These are phyloP conservation scores for Emericellopsis terricola DNA, from an alignment of 495 filamentous ascomycete genomes.

Conservation along the genomic window DNA sequence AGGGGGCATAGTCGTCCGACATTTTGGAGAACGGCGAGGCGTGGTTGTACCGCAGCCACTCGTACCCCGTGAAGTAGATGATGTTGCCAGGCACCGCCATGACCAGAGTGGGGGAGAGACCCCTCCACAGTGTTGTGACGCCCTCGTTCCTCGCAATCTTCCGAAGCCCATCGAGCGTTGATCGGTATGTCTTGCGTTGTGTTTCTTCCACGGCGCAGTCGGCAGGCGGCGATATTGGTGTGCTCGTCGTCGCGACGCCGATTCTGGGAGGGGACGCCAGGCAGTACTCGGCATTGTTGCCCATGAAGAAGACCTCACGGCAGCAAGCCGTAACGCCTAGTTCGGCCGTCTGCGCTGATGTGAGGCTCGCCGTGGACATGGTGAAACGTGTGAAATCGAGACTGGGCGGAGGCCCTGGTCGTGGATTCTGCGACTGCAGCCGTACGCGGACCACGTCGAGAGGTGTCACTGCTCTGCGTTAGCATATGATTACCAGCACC, in stretches of 20 bases:
- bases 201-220: slow-evolving; percentile 82
- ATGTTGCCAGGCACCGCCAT: slow-evolving; percentile 95
- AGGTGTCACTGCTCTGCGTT: slow-evolving; percentile 54
- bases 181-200: slow-evolving; percentile 66
- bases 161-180: slow-evolving; percentile 76
- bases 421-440: slow-evolving; percentile 60
- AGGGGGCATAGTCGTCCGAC: slow-evolving; percentile 52
- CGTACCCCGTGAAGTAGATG: slow-evolving; percentile 98
- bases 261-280: slow-evolving; percentile 31
- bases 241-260: slow-evolving; percentile 11
- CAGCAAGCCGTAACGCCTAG: slow-evolving; percentile 92
- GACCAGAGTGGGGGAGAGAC: slow-evolving; percentile 74
- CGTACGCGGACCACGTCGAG: slow-evolving; percentile 94
- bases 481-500: slow-evolving; percentile 3
- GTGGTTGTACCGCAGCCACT: slow-evolving; percentile 63
- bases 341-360: slow-evolving; percentile 48
- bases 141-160: slow-evolving; percentile 98
- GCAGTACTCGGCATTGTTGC: slow-evolving; percentile 69
- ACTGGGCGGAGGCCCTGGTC: slow-evolving; percentile 15
- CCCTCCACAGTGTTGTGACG: slow-evolving; percentile 72
- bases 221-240: slow-evolving; percentile 11
- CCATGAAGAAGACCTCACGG: slow-evolving; percentile 91
- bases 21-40: slow-evolving; percentile 48
- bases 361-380: slow-evolving; percentile 18
- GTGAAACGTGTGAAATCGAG: slow-evolving; percentile 5